Conservation (phyloP, 225 moss, liverwort and hornwort genomes). For the Pseudoscleropodium purum region DNA sequence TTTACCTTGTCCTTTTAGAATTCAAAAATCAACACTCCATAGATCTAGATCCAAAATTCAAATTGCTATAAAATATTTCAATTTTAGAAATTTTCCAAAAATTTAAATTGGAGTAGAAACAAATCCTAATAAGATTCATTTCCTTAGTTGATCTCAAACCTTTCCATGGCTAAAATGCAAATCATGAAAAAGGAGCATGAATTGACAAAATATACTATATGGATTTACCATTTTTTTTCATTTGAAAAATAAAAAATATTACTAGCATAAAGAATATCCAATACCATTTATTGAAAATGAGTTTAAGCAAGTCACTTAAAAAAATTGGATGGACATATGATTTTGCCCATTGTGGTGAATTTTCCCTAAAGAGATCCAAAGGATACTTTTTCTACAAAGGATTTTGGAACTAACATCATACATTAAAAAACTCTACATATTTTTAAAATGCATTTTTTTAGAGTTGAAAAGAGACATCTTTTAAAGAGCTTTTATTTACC, state of each 20-base stretch:
- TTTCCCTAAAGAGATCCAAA: background rate
- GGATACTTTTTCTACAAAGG: background rate
- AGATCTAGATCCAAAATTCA: background rate
- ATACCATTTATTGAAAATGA: background rate
- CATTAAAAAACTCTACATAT: background rate
- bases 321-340: background rate
- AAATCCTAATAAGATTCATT: background rate
- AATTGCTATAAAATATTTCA: too few relatives aligned
- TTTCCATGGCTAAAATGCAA: background rate
- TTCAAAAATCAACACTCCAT: background rate
- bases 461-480: rapidly evolving
- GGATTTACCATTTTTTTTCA: background rate
- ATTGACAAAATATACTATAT: background rate
- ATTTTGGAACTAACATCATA: background rate
- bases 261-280: background rate
- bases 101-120: rapidly evolving
- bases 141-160: background rate
- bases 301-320: background rate
- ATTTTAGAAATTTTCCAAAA: background rate
- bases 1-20: background rate
- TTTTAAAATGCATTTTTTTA: rapidly evolving
- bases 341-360: background rate
- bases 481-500: rapidly evolving
- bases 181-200: background rate
- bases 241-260: background rate